These are phyloP conservation scores for Lentinula raphanica DNA, from an alignment of 768 basidiomycete species.

Conservation along the genomic window DNA sequence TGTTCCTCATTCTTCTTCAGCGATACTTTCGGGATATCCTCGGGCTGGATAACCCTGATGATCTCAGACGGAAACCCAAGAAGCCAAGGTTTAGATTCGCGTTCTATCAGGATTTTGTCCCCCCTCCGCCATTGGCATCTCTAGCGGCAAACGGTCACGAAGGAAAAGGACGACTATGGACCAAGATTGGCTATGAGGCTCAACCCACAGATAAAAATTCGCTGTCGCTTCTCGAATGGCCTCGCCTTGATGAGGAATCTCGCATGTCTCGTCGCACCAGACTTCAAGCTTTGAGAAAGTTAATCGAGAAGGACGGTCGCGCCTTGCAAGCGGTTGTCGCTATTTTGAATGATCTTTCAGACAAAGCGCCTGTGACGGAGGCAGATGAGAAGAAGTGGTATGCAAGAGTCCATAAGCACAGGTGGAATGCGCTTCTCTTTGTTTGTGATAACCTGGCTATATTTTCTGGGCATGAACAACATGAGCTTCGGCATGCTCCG, in stretches of 20 bases:
- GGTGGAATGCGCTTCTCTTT: conserved; percentile 1
- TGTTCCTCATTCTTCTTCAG: neutral
- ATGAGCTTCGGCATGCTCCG: neutral
- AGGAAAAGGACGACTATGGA: too few species aligned
- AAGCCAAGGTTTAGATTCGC: neutral
- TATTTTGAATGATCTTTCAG: neutral
- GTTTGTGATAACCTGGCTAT: conserved; percentile 1
- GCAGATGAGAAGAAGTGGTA: neutral
- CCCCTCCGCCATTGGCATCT: neutral
- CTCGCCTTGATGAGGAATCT: neutral
- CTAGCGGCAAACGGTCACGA: too few species aligned
- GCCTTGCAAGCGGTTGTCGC: neutral
- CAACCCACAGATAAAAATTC: neutral
- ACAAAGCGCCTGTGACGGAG: neutral
- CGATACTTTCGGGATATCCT: neutral
- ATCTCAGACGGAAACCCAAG: neutral
- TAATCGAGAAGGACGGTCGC: neutral
- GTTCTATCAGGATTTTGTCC: neutral
- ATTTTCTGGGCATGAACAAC: neutral
- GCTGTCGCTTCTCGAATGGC: neutral
- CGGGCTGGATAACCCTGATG: neutral
- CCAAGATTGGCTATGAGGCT: neutral
- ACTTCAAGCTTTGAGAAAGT: neutral
- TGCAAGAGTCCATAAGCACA: neutral
- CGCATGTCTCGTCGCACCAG: neutral